phyloP scores from a whole-genome alignment of 306 rosid species.

The Macrotyloma uniflorum region DNA sequence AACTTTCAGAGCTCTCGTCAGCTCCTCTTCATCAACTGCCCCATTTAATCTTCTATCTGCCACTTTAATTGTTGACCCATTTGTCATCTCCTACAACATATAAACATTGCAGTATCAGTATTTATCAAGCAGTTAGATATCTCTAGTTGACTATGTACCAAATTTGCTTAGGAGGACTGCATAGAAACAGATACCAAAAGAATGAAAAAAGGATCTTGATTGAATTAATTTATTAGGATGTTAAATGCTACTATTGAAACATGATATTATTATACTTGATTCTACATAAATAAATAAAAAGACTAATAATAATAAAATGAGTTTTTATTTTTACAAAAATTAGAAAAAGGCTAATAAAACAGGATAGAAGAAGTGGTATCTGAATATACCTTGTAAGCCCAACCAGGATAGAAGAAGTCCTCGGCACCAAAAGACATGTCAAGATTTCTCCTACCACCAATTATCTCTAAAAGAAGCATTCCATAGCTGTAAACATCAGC shows the following conservation, averaged over 20 bases:
- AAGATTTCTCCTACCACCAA: constrained; percentile 96
- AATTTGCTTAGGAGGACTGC: background rate
- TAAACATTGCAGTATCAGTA: constrained; percentile 21
- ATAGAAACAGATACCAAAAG: no score
- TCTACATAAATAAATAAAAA: no score
- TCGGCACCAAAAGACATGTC: constrained; percentile 86
- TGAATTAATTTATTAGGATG: no score
- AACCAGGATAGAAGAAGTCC: constrained; percentile 92
- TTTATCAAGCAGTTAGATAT: background rate
- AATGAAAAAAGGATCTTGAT: no score
- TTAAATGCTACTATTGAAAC: no score
- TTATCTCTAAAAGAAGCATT: constrained; percentile 88
- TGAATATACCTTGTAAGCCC: constrained; percentile 83
- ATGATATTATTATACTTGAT: no score
- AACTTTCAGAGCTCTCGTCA: constrained; percentile 66
- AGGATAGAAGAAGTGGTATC: background rate
- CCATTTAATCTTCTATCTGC: constrained; percentile 82
- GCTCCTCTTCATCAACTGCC: constrained; percentile 75
- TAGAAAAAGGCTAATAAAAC: no score
- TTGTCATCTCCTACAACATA: constrained; percentile 65
- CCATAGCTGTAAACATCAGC: constrained; percentile 97
- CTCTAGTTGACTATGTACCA: background rate
- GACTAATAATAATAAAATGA: no score
- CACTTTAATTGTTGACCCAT: constrained; percentile 62
- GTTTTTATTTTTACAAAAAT: no score